Conservation (phyloP, 1,284 basidiomycete species). For the Paramarasmius palmivorus region DNA sequence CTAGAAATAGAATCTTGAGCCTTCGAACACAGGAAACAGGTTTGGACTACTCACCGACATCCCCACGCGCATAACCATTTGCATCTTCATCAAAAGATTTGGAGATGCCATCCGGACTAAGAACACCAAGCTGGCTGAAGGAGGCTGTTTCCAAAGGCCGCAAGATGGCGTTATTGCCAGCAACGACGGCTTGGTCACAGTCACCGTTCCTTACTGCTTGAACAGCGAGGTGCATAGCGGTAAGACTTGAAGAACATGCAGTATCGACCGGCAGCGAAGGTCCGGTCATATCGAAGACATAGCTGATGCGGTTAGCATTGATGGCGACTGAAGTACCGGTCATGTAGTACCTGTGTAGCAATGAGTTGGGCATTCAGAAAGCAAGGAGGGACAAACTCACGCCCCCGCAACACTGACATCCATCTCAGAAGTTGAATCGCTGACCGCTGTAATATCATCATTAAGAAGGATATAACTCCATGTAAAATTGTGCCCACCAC, state of each 20-base stretch:
- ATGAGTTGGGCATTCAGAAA: neutral
- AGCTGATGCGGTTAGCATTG: constrained; percentile 6
- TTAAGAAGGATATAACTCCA: neutral
- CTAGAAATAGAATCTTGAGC: neutral
- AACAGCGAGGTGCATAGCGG: constrained; percentile 48
- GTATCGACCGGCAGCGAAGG: constrained; percentile 51
- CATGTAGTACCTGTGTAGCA: neutral
- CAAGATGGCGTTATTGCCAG: constrained; percentile 22
- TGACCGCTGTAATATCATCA: neutral
- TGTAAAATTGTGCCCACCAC: neutral
- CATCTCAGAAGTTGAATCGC: neutral
- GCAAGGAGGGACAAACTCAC: neutral
- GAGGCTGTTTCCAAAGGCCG: neutral
- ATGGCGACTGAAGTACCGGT: constrained; percentile 1
- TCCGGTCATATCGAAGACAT: constrained; percentile 17
- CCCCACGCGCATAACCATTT: neutral
- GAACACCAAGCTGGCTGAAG: constrained; percentile 5
- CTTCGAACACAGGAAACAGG: neutral
- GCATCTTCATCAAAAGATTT: constrained; percentile 7
- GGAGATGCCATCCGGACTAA: constrained; percentile 4
- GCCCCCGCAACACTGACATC: constrained; percentile 4
- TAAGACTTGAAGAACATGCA: constrained; percentile 48
- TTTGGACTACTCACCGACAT: neutral
- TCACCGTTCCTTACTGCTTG: constrained; percentile 44
- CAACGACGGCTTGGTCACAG: constrained; percentile 49